Evolutionary conservation across 2,329 filamentous ascomycete species (phyloP), one percentile per base, ranked within the genome.

Genomic region (Teratosphaeria destructans): DNA sequence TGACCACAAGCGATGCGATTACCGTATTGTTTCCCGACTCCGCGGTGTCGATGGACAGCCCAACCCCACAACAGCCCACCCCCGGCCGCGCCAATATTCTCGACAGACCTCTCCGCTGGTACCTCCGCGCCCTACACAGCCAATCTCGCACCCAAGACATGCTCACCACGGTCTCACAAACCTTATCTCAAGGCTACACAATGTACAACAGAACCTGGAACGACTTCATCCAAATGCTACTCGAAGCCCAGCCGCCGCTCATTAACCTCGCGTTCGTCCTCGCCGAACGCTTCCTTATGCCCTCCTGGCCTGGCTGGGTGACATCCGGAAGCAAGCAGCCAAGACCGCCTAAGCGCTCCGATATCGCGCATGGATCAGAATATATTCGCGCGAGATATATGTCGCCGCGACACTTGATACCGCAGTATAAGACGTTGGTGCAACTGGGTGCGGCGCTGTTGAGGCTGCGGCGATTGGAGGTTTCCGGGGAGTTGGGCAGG

Each of bases 181-280:
- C 92, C 11, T 76, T 83, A 8, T 70, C 72, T 1, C 79, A 81
- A 49, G 93, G 92, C 11, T 96, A 93, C 76, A 76, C 78, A 32
- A 74, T 96, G 60, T 86, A 90, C 68, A 86, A 83, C 70, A 81
- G 81, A 66, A 91, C 89, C 65, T 95, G 90, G 90, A 94, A 95
- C 70, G 79, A 82, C 56, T 85, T 89, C 64, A 81, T 96, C 59
- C 83, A 87, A 66, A 74, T 80, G 56, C 82, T 96, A 32, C 83
- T 85, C 27, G 76, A 79, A 14, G 78, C 84, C 58, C 79, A 57
- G 5, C 71, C 71, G 27, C 67, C 72, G 16, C 78, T 81, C 54
- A 81, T 82, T 66, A 74, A 83, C 55, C 79, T 86, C 23, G 91
- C 91, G 43, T 95, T 94, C 74, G 70, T 76, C 26, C 75, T 86